Base-by-base conservation (phyloP, 768 basidiomycete genomes). In the Tubosaeta sp. region DNA sequence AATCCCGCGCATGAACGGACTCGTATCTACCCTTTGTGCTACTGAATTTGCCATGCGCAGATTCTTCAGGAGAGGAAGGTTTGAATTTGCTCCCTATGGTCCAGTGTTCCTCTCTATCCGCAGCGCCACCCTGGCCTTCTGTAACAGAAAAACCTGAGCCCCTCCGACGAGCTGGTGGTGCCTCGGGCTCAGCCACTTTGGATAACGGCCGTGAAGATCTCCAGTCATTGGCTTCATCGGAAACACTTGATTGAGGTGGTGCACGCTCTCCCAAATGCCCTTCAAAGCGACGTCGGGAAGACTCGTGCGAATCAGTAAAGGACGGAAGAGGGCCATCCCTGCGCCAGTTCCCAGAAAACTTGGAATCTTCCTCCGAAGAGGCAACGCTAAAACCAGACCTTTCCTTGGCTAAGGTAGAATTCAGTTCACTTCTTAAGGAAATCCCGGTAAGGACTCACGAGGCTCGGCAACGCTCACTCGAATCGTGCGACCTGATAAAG, bases 401-500 rank as follows among this genome's bases (percentile, higher is more conserved):
- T 63, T 91, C 90, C 67, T 92, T 94, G 42, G 89, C 92, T 94
- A 59, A 31, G 22, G 48, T 48, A 44, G 42, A 19, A 21, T 60
- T 52, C 60, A 57, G 45, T 50, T 30, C 36, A 46, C 38, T 16
- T 21, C 39, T 35, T 21, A 43, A 44, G 39, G n/a, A 53, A 36
- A 22, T 50, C 30, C 32, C n/a, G 12, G 38, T 21, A 12, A 19
- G 21, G 2, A 82, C 90, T 77, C 67, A 95, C 93, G 91, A 59
- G 94, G 87, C 66, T 98, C 96, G 9, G 96, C 96, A 42, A 99
- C 96, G 68, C 87, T 93, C 52, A 97, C 85, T 52, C 96, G 81
- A 55, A 99, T 75, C 18, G 77, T 82, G 52, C 96, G 80, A 21
- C 91, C 90, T 19, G 84, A 81, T 42, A 98, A 76, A 57, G 67